Evolutionary conservation across 352 stramenopile genomes (phyloP).

Genomic region (Globisporangium takayamanum): DNA sequence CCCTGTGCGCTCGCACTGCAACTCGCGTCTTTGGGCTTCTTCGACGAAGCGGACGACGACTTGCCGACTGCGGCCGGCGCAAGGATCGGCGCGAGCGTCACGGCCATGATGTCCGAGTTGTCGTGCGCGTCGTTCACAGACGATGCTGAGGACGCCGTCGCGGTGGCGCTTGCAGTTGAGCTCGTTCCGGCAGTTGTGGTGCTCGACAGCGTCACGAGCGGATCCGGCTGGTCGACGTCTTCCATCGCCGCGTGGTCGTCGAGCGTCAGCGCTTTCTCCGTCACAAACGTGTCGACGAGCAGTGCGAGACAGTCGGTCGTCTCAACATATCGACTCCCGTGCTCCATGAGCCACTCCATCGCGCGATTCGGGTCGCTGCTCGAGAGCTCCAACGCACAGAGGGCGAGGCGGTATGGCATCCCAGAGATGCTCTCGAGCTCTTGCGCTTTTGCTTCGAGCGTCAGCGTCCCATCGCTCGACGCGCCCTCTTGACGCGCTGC

Average conservation of each 20-base stretch:
- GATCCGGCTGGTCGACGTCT: conserved; percentile 69
- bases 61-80: conserved; percentile 25
- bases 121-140: conserved; percentile 6
- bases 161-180: conserved; percentile 2
- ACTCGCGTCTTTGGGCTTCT: conserved; percentile 5
- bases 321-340: conserved; percentile 54
- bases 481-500: conserved; percentile 19
- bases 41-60: conserved; percentile 13
- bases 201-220: conserved; percentile 35
- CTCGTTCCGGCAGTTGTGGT: neutral
- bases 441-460: conserved; percentile 51
- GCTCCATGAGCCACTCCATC: conserved; percentile 87
- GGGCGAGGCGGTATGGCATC: conserved; percentile 57
- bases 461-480: conserved; percentile 13
- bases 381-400: conserved; percentile 67
- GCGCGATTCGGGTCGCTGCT: conserved; percentile 78
- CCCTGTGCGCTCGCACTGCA: conserved; percentile 24
- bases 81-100: conserved; percentile 76
- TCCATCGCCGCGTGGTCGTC: conserved; percentile 66
- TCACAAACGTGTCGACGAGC: conserved; percentile 41
- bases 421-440: conserved; percentile 74
- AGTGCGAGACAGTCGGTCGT: conserved; percentile 40
- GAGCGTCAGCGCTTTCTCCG: conserved; percentile 34
- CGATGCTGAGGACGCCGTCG: neutral
- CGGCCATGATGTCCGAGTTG: conserved; percentile 70